Evolutionary conservation across 331 rosid genomes (phyloP), one percentile per base, ranked within the genome.

Genomic region (Phaseolus coccineus): DNA sequence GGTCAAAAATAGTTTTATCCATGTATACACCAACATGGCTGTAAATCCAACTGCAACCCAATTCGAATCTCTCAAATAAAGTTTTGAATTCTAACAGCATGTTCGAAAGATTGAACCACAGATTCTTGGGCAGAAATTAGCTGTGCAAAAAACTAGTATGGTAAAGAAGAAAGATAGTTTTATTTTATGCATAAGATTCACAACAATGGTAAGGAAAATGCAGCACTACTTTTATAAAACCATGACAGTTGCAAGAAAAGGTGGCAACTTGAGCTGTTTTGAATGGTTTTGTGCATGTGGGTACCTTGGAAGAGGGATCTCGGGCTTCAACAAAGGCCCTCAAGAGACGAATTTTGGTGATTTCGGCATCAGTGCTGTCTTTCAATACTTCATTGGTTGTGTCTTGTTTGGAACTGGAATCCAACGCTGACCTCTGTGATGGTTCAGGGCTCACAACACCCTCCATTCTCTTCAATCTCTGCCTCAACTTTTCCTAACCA

Each of bases 291-390:
- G 50, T 12, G 50, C 15, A 46, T 14, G 12, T 33, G 25, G 46
- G 48, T 22, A 86, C 94, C 89, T 86, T 81, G 44, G 89, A 76
- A 56, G 88, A 84, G 75, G 90, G 89, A 77, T 90, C 92, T 8
- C 83, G 80, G 42, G 15, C 52, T 76, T 88, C 90, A 52, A 88
- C 92, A 16, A 66, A 48, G 69, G 76, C 78, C 86, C 94, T 83
- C 92, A 90, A 85, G 28, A 86, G 84, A 19, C 59, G 10, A 52
- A 73, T 79, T 81, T 85, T 90, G 72, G 80, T 35, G 40, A 78
- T 48, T 14, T 84, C 90, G 4, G 55, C 62, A 16, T 85, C 90
- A 5, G 80, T 37, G 79, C 84, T 77, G 50, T 73, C 83, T 52
- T 73, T 79, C 42, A 81, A 65, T 80, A 55, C 74, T 64, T 25